Base-by-base conservation (phyloP, 2,329 filamentous ascomycete genomes). In the Colletotrichum truncatum region DNA sequence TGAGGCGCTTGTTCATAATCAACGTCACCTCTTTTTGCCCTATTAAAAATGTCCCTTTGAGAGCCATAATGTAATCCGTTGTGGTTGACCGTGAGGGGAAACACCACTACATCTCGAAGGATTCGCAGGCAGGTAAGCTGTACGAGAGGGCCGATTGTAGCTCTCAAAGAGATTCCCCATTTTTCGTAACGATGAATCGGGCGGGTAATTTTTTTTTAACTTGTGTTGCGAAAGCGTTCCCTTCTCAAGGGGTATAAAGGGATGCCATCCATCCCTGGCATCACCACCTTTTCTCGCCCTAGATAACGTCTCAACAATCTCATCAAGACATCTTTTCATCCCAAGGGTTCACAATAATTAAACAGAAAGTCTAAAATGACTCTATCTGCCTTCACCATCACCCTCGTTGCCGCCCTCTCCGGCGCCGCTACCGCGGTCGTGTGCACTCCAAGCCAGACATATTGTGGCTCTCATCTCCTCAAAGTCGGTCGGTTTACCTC, bases 381-480 rank as follows among this genome's bases (percentile, higher is more conserved):
- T 4, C 59, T 16, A 45, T 30, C 25, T 14, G 14, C 32, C 8
- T 3, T 25, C 16, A 6, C 41, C 14, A 3, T 52, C 2, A 11
- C 21, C 25, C 4, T 10, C 45, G 16, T 57, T 12, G 23, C 58
- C 23, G 30, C 34, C 21, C 36, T 64, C 21, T 25, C 18, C 6
- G 30, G 28, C 30, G 25, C 9, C 23, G 45, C 52, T 10, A 10
- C 8, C 18, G 52, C 64, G 8, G 52, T 48, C 8, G 12, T 46
- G 10, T 64, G 64, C 30, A 64, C 43, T 30, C 18, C 38, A 1
- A 46, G 49, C 59, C 51, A 66, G 10, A 53, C 53, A 12, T 66
- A 53, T 52, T 66, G 64, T 28, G 64, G 64, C 52, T 56, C 58
- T 1, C 52, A 38, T 32, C 64, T 66, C 7, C 32, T 66, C 59